Conservation (phyloP, 2,329 filamentous ascomycete genomes). For the Pseudogymnoascus sp. region DNA sequence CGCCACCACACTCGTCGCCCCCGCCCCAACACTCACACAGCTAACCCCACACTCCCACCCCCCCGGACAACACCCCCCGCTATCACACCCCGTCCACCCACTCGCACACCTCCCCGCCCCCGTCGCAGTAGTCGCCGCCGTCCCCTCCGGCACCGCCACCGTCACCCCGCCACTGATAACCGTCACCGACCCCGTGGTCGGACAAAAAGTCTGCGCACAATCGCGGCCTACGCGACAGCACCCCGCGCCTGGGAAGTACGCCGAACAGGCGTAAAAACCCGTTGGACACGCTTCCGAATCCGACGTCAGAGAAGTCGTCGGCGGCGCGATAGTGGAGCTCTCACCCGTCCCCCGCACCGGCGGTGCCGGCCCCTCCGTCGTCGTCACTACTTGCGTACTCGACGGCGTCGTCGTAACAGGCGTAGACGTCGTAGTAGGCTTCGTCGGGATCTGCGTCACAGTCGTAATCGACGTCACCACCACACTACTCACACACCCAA, state of each 20-base stretch:
- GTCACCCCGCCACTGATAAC: conserved; percentile 62
- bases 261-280: conserved; percentile 84
- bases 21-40: conserved; percentile 53
- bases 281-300: conserved; percentile 58
- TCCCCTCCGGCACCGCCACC: conserved; percentile 53
- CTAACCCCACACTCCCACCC: conserved; percentile 69
- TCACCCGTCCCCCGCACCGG: conserved; percentile 40
- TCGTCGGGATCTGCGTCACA: neutral
- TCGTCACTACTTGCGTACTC: conserved; percentile 26
- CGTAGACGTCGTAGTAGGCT: conserved; percentile 4
- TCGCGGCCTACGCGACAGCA: conserved; percentile 85
- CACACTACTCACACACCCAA: conserved; percentile 47
- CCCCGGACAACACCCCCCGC: conserved; percentile 75
- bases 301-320: conserved; percentile 14
- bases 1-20: conserved; percentile 35
- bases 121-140: conserved; percentile 33
- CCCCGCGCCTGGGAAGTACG: conserved; percentile 65
- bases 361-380: conserved; percentile 32
- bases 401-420: conserved; percentile 9
- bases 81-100: conserved; percentile 71
- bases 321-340: conserved; percentile 30
- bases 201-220: conserved; percentile 75
- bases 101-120: conserved; percentile 51
- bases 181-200: conserved; percentile 50
- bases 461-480: neutral